phyloP scores from a whole-genome alignment of 139 green algal species.

The Tetraselmis striata region DNA sequence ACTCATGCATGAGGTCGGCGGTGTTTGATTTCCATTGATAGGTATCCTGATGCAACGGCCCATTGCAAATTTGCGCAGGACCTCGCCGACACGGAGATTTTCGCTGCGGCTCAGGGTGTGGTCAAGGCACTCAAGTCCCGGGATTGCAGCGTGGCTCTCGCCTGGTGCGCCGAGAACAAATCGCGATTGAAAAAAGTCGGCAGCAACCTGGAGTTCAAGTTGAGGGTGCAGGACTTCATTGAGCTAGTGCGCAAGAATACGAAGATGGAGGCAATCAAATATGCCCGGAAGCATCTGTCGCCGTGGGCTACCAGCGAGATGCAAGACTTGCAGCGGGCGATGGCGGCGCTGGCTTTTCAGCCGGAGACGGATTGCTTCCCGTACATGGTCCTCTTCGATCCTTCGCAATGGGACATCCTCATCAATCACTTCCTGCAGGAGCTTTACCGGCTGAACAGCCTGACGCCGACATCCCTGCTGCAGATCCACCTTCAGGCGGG shows the following conservation, averaged over 20 bases:
- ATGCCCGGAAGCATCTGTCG: constrained; percentile 73
- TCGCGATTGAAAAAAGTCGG: constrained; percentile 64
- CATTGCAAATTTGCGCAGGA: constrained; percentile 23
- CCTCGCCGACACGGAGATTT: constrained; percentile 76
- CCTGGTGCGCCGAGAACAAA: constrained; percentile 71
- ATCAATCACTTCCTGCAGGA: constrained; percentile 65
- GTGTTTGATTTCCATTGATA: too few relatives aligned
- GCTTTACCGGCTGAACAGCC: constrained; percentile 67
- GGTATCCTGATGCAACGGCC: background rate
- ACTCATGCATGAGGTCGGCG: too few relatives aligned
- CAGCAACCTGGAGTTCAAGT: constrained; percentile 81
- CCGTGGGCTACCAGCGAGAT: constrained; percentile 56
- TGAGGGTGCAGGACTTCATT: constrained; percentile 85
- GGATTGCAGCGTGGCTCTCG: constrained; percentile 62
- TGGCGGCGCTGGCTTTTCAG: constrained; percentile 71
- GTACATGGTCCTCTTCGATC: constrained; percentile 52
- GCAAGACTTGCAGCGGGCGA: constrained; percentile 76
- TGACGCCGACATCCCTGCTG: constrained; percentile 68
- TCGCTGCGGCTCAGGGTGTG: constrained; percentile 49
- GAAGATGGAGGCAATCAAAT: constrained; percentile 60
- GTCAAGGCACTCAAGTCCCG: constrained; percentile 48
- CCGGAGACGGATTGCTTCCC: constrained; percentile 34
- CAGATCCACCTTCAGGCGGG: constrained; percentile 73
- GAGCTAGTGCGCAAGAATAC: constrained; percentile 71
- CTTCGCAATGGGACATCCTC: constrained; percentile 24